These are phyloP conservation scores for Globisporangium takayamanum DNA, from an alignment of 352 stramenopile species.

Conservation along the genomic window DNA sequence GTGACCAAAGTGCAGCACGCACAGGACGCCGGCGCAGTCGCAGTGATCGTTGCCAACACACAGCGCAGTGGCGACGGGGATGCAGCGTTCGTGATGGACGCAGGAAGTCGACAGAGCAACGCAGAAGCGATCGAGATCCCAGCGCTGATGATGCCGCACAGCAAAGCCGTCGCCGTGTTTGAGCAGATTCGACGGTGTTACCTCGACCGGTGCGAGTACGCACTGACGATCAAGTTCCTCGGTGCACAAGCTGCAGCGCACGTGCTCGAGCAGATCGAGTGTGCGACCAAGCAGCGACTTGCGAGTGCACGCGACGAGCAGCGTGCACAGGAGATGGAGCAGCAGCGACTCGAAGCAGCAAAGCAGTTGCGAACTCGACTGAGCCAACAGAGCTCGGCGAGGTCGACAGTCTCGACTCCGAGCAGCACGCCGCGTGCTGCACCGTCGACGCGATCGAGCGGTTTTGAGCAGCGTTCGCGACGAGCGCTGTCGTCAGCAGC, in stretches of 20 bases:
- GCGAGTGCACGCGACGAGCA: constrained; percentile 18
- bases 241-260: constrained; percentile 39
- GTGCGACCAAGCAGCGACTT: constrained; percentile 15
- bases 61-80: constrained; percentile 14
- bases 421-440: constrained; percentile 6
- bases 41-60: constrained; percentile 61
- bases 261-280: constrained; percentile 48
- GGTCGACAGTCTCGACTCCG: constrained; percentile 7
- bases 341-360: constrained; percentile 40
- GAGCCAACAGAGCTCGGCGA: constrained; percentile 10
- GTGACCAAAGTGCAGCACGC: constrained; percentile 66
- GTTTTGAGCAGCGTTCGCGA: neutral
- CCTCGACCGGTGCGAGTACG: constrained; percentile 33
- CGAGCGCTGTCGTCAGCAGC: neutral
- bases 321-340: constrained; percentile 28
- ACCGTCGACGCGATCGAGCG: neutral
- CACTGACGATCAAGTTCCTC: constrained; percentile 51
- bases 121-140: constrained; percentile 35
- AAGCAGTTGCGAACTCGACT: constrained; percentile 50
- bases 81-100: constrained; percentile 70
- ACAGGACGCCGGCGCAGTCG: constrained; percentile 58
- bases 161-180: constrained; percentile 37
- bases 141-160: constrained; percentile 52
- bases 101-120: constrained; percentile 23
- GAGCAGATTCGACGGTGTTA: constrained; percentile 42